phyloP scores from a whole-genome alignment of 257 asterid genomes.

The Penstemon newberryi region DNA sequence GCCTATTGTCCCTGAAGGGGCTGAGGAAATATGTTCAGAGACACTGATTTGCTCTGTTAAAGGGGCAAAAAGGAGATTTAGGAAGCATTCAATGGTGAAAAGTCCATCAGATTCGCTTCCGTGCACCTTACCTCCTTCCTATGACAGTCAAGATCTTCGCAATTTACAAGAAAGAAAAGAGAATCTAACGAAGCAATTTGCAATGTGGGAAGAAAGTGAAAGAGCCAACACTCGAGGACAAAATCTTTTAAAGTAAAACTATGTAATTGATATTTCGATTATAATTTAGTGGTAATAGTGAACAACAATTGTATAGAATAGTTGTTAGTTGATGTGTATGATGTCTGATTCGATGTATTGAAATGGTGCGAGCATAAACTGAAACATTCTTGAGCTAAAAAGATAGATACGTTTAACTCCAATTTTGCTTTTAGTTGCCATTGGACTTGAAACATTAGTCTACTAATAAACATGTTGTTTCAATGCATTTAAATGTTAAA shows the following conservation, averaged over 20 bases:
- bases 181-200: constrained; percentile 45
- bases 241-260: no score
- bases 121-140: constrained; percentile 52
- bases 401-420: no score
- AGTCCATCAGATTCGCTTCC: constrained; percentile 50
- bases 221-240: no score
- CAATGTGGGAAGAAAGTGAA: constrained; percentile 18
- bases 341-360: neutral
- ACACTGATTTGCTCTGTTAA: constrained; percentile 54
- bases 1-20: constrained; percentile 66
- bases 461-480: no score
- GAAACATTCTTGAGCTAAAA: no score
- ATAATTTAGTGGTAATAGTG: no score
- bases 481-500: no score
- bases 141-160: constrained; percentile 30
- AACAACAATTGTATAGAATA: no score
- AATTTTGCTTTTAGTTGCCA: no score
- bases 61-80: constrained; percentile 58
- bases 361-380: no score
- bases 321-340: neutral
- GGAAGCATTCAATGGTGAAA: constrained; percentile 54
- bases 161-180: constrained; percentile 43
- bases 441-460: no score
- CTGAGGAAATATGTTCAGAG: constrained; percentile 67
- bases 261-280: no score